Conservation (phyloP, 805 yeast species). For the Candida quercuum region DNA sequence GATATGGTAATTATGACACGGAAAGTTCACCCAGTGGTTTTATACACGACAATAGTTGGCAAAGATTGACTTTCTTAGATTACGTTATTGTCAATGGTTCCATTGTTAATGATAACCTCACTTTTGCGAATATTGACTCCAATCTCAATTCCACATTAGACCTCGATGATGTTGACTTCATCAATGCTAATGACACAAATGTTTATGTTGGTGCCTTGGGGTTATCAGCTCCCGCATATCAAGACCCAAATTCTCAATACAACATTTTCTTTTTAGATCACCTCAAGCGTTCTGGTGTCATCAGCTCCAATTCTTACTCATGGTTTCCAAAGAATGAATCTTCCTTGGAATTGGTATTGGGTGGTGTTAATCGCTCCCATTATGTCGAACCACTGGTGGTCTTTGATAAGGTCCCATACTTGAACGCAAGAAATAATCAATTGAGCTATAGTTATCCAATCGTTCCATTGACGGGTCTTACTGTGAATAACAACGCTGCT, state of each 20-base stretch:
- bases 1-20: constrained; percentile 11
- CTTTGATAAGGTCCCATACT: constrained; percentile 45
- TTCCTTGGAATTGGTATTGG: constrained; percentile 42
- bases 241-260: neutral
- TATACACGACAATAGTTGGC: neutral
- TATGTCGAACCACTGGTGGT: constrained; percentile 41
- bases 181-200: constrained; percentile 32
- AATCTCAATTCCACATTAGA: constrained; percentile 2
- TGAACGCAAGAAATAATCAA: constrained; percentile 11
- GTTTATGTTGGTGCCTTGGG: constrained; percentile 41
- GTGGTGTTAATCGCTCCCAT: constrained; percentile 48
- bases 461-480: constrained; percentile 40
- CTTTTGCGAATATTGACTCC: neutral
- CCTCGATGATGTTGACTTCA: constrained; percentile 28
- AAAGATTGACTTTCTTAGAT: constrained; percentile 8
- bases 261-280: constrained; percentile 26
- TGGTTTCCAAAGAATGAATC: constrained; percentile 24
- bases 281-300: constrained; percentile 25
- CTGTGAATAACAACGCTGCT: constrained; percentile 32
- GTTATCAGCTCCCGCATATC: constrained; percentile 28
- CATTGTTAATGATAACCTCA: constrained; percentile 9
- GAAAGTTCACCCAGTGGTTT: constrained; percentile 4
- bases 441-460: constrained; percentile 35
- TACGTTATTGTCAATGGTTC: constrained; percentile 16
- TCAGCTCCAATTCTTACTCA: constrained; percentile 39